Base-by-base conservation (phyloP, 1,284 basidiomycete genomes). In the Veloporphyrellus conicus region DNA sequence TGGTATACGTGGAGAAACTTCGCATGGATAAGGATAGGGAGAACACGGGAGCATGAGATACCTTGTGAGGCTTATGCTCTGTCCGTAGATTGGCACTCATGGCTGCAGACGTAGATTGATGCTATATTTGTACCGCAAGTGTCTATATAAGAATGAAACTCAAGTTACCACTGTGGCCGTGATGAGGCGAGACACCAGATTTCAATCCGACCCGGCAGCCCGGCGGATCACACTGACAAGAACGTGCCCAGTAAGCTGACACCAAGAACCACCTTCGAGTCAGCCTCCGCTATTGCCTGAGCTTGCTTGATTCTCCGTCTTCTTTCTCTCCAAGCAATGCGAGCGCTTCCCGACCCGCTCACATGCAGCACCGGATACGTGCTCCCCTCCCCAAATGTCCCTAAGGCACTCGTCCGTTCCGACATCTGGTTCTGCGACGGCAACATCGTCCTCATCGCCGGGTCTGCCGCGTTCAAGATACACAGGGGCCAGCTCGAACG, bases 351-450 rank as follows among this genome's bases (percentile, higher is more conserved):
- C 6, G 61, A 65, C 36, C 54, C 62, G 33, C 59, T 64, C 6
- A 64, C 61, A 33, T 63, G 59, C 38, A 61, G 48, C 19, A 44
- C 49, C 4, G 48, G 56, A 10, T 32, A 15, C 15, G 10, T 48
- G 22, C 20, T 29, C 38, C 39, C 41, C 6, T 33, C 44, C 6
- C 6, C 25, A 18, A 39, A 47, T 31, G 46, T 43, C 15, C 58
- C 62, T 11, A 60, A 65, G 31, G 58, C 62, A 40, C 58, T 73
- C 57, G 54, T 64, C 38, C 68, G 66, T 33, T 76, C 81, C 1
- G 81, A 84, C 52, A 75, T 86, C 56, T 87, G 82, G 82, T 87
- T 87, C 61, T 55, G 68, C 0, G 84, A 87, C 56, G 84, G 84
- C 5, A 87, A 86, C 57, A 69, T 86, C 32, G 68, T 87, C 42